Evolutionary conservation across 768 basidiomycete species (phyloP).

Genomic region (Suillus variegatus): DNA sequence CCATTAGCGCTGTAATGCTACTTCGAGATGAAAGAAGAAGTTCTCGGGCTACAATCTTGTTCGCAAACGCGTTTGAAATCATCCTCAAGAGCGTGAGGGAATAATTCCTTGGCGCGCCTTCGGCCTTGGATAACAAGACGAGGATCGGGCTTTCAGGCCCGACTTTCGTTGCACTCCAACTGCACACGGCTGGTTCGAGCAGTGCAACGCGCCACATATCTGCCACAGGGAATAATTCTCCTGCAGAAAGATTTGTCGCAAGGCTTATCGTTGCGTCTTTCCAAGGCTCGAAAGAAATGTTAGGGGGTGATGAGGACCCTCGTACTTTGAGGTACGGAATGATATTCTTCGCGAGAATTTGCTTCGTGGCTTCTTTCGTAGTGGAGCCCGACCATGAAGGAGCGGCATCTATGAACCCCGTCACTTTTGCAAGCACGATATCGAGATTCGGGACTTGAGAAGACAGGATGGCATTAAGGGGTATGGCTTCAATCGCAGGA

Average conservation of each 20-base stretch:
- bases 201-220: conserved; percentile 84
- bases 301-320: conserved; percentile 39
- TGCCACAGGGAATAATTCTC: conserved; percentile 74
- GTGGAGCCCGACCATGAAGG: conserved; percentile 35
- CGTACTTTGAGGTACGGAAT: conserved; percentile 67
- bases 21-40: conserved; percentile 39
- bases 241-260: conserved; percentile 44
- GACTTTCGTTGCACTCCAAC: conserved; percentile 44
- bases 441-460: conserved; percentile 70
- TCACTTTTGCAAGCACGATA: conserved; percentile 60
- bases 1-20: conserved; percentile 53
- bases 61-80: conserved; percentile 67
- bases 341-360: conserved; percentile 48
- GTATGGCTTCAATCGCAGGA: conserved; percentile 60
- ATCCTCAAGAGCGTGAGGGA: conserved; percentile 67
- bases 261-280: conserved; percentile 47
- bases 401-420: conserved; percentile 57
- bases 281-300: conserved; percentile 49
- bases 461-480: conserved; percentile 76
- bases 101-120: conserved; percentile 49
- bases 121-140: conserved; percentile 48
- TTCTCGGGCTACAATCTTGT: conserved; percentile 36
- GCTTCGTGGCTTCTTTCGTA: conserved; percentile 43
- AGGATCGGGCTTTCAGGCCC: conserved; percentile 43
- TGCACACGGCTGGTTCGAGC: conserved; percentile 58